Conservation (phyloP, 495 filamentous ascomycete genomes). For the Cenococcum geophilum region DNA sequence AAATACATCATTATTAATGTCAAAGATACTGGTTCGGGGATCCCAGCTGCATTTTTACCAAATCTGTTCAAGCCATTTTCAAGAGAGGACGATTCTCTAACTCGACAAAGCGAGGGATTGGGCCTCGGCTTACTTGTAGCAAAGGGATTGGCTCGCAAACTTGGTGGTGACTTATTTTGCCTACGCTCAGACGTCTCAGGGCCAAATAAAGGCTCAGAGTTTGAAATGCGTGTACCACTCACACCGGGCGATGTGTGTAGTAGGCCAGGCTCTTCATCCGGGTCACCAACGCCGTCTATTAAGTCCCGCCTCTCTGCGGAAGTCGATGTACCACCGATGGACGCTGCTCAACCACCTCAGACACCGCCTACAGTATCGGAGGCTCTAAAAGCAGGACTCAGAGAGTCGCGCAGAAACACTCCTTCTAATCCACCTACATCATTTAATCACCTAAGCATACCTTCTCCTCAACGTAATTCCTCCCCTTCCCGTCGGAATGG, state of each 20-base stretch:
- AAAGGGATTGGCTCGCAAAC: conserved; percentile 67
- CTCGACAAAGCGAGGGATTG: conserved; percentile 64
- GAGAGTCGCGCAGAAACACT: background rate
- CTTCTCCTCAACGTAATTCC: conserved; percentile 19
- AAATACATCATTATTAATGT: conserved; percentile 58
- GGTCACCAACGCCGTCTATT: conserved; percentile 33
- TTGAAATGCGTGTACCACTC: conserved; percentile 64
- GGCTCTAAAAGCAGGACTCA: background rate
- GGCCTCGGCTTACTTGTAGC: conserved; percentile 71
- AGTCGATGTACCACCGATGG: conserved; percentile 7
- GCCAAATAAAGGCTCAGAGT: conserved; percentile 63
- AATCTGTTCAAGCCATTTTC: conserved; percentile 72
- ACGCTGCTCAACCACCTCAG: background rate
- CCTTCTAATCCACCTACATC: background rate
- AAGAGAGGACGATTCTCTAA: conserved; percentile 66
- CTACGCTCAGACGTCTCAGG: conserved; percentile 63
- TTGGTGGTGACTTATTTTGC: conserved; percentile 68
- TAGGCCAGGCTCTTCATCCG: conserved; percentile 34
- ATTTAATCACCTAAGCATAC: conserved; percentile 6
- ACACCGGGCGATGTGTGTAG: conserved; percentile 42
- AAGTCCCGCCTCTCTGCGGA: conserved; percentile 22
- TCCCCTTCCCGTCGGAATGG: conserved; percentile 14
- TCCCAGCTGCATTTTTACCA: conserved; percentile 61
- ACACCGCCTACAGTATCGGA: background rate
- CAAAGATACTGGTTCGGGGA: conserved; percentile 66